A percentile compares a stretch with the other conserved stretches of the same genome.
These are phyloP conservation scores for Erythrobasidium hasegawianum DNA, from an alignment of 1,284 basidiomycete genomes.

Conservation along the genomic window DNA sequence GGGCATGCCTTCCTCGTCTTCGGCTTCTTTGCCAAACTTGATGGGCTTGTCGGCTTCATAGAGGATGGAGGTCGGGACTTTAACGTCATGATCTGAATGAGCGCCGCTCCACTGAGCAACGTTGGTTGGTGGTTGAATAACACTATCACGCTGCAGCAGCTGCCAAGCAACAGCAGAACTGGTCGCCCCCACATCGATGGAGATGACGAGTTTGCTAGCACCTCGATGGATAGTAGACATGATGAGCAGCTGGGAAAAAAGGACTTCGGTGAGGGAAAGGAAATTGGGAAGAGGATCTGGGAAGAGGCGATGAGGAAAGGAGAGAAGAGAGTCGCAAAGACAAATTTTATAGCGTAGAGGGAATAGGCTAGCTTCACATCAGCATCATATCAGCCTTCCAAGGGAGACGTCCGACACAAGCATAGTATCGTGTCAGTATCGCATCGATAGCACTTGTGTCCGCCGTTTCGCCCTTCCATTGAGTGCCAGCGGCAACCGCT, in stretches of 20 bases:
- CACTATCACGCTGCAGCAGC: not conserved
- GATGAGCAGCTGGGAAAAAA: not conserved
- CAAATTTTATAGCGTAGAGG: not conserved
- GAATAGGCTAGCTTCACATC: too few relatives aligned
- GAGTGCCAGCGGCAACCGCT: too few relatives aligned
- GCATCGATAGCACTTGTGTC: too few relatives aligned
- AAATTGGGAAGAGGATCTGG: too few relatives aligned
- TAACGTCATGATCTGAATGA: not conserved
- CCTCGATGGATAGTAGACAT: not conserved
- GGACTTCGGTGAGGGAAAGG: too few relatives aligned
- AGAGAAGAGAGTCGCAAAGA: not conserved
- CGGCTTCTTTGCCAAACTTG: not conserved
- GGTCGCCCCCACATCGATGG: conserved; percentile 1
- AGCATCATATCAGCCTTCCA: too few relatives aligned
- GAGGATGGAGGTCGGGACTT: not conserved
- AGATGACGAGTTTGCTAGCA: not conserved
- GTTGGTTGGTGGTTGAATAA: not conserved
- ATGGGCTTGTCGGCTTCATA: not conserved
- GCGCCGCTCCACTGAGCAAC: not conserved
- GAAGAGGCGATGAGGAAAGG: too few relatives aligned
- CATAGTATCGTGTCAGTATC: too few relatives aligned
- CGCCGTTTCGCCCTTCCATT: too few relatives aligned
- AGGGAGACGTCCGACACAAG: too few relatives aligned
- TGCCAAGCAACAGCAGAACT: not conserved
- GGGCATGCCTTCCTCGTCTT: not conserved